Percentiles rank a stretch among this genome's conserved stretches.
Conservation (phyloP, 2,329 filamentous ascomycete genomes). For the Cercospora sp. region DNA sequence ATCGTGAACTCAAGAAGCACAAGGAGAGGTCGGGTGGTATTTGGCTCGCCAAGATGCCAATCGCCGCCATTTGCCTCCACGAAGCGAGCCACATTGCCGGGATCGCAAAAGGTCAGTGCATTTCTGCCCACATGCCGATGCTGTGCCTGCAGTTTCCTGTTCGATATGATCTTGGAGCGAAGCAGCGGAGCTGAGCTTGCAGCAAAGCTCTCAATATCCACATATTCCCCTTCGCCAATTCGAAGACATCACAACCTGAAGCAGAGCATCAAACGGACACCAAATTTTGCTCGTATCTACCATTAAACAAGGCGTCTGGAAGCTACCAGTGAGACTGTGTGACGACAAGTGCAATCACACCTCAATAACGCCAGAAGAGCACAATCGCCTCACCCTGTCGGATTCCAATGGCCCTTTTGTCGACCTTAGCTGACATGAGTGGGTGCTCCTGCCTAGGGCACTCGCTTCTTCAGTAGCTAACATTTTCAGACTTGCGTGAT, state of each 20-base stretch:
- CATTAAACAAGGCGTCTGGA: background rate
- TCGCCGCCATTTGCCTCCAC: background rate
- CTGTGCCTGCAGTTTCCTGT: background rate
- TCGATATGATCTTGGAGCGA: background rate
- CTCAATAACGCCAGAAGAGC: background rate
- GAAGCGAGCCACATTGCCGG: background rate
- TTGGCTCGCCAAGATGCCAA: background rate
- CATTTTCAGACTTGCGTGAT: background rate
- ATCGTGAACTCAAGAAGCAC: background rate
- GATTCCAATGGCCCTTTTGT: background rate
- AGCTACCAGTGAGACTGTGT: background rate
- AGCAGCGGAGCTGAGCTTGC: background rate
- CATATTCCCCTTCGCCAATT: background rate
- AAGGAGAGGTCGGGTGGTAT: background rate
- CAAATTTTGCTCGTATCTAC: background rate
- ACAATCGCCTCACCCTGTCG: background rate
- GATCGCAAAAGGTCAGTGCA: background rate
- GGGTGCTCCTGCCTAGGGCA: background rate
- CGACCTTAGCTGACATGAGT: background rate
- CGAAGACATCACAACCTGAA: background rate
- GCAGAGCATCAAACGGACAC: background rate
- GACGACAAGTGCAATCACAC: background rate
- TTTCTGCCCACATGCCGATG: constrained; percentile 4
- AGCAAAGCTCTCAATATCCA: background rate
- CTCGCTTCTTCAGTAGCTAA: background rate